Percentiles rank a stretch among this genome's conserved stretches.
phyloP scores from a whole-genome alignment of 352 stramenopile species.

The Globisporangium okanoganense region DNA sequence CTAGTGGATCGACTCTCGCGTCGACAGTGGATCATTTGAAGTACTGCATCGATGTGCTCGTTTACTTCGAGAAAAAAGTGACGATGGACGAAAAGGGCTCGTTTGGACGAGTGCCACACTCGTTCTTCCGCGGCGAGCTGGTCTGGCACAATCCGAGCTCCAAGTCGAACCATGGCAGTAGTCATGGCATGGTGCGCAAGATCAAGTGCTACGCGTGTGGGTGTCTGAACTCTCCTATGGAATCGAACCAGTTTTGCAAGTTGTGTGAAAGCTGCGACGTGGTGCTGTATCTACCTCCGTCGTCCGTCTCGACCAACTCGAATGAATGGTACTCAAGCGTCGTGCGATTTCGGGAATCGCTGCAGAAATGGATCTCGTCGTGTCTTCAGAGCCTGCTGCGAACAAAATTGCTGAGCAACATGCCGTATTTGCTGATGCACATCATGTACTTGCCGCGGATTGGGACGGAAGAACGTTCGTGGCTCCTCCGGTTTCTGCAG shows the following conservation, averaged over 20 bases:
- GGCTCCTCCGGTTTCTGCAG: conserved; percentile 78
- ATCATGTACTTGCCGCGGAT: conserved; percentile 82
- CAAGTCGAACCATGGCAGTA: conserved; percentile 12
- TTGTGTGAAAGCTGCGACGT: conserved; percentile 74
- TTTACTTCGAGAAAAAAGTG: conserved; percentile 87
- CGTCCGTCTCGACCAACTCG: conserved; percentile 70
- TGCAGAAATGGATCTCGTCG: conserved; percentile 81
- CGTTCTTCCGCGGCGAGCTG: conserved; percentile 74
- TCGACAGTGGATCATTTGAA: conserved; percentile 75
- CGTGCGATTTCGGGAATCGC: conserved; percentile 61
- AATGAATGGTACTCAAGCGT: conserved; percentile 81
- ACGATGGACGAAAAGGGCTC: conserved; percentile 60
- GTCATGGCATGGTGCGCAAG: conserved; percentile 43
- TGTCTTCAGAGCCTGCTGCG: conserved; percentile 61
- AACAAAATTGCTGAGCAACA: conserved; percentile 61
- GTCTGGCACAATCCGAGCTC: conserved; percentile 45
- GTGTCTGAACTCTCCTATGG: conserved; percentile 58
- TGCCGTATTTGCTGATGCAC: conserved; percentile 85
- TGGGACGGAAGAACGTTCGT: conserved; percentile 71
- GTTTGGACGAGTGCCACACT: conserved; percentile 68
- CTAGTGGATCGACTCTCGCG: conserved; percentile 40
- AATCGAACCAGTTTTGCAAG: conserved; percentile 66
- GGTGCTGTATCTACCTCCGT: conserved; percentile 71
- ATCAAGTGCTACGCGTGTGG: conserved; percentile 79
- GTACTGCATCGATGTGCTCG: conserved; percentile 78